These are phyloP conservation scores for Trypanosoma cruzi DNA, from an alignment of 208 protist species.

Conservation along the genomic window DNA sequence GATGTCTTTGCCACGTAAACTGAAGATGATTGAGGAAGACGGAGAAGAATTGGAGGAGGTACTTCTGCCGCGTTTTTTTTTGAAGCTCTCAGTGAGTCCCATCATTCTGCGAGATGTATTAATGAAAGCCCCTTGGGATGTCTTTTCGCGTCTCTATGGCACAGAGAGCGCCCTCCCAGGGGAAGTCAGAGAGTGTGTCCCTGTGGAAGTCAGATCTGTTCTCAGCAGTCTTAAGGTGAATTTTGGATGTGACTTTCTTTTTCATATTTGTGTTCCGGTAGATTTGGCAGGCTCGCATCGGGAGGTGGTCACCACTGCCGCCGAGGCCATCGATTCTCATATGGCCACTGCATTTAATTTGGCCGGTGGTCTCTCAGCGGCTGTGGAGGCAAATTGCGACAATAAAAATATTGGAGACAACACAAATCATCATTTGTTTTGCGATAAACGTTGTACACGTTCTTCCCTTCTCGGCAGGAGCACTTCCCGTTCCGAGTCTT, in stretches of 20 bases:
- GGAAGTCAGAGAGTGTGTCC: slow-evolving; percentile 26
- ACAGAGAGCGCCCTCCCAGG: not conserved
- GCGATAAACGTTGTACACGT: not conserved
- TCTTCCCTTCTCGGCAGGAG: not conserved
- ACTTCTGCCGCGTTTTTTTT: slow-evolving; percentile 31
- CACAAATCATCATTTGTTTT: not conserved
- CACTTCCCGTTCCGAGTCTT: not conserved
- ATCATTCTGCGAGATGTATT: slow-evolving; percentile 21
- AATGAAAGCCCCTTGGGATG: slow-evolving; percentile 23
- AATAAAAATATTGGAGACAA: not conserved
- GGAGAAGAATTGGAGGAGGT: slow-evolving; percentile 21
- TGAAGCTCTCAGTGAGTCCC: slow-evolving; percentile 27
- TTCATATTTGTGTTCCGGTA: slow-evolving; percentile 9
- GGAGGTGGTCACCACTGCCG: not conserved
- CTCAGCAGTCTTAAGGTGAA: slow-evolving; percentile 27
- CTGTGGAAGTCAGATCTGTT: slow-evolving; percentile 35
- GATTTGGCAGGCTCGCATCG: not conserved
- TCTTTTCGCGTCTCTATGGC: slow-evolving; percentile 22
- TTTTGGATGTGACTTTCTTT: slow-evolving; percentile 43
- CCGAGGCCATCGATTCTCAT: not conserved
- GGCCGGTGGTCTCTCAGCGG: not conserved
- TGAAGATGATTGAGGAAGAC: slow-evolving; percentile 16
- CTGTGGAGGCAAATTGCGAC: not conserved
- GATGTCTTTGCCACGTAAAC: not conserved
- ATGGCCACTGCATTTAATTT: not conserved